Evolutionary conservation across 2,329 filamentous ascomycete genomes (phyloP).

Genomic region (Aspergillus tanneri): DNA sequence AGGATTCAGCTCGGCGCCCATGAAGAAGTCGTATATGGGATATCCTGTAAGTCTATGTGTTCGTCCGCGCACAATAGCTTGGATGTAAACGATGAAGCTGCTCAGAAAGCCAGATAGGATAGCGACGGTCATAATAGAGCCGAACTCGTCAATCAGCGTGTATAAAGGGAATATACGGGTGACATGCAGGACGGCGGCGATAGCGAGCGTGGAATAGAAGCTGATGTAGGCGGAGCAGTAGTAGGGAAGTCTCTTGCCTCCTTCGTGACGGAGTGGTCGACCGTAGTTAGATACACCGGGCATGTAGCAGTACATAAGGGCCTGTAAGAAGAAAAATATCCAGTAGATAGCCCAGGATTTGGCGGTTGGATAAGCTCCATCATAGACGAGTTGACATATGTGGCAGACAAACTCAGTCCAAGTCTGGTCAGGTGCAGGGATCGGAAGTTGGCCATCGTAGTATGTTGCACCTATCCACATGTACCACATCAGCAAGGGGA

Average conservation of each 20-base stretch:
- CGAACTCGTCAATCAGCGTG: constrained; percentile 92
- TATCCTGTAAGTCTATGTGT: constrained; percentile 90
- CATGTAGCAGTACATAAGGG: constrained; percentile 75
- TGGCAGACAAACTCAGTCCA: constrained; percentile 71
- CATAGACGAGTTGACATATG: constrained; percentile 71
- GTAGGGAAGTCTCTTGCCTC: constrained; percentile 84
- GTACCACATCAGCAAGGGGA: constrained; percentile 96
- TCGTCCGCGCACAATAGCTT: constrained; percentile 73
- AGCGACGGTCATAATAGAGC: constrained; percentile 85
- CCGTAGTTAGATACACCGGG: constrained; percentile 86
- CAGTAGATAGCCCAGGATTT: constrained; percentile 94
- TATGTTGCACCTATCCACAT: constrained; percentile 97
- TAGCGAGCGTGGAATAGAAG: constrained; percentile 79
- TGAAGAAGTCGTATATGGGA: constrained; percentile 83
- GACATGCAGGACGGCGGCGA: constrained; percentile 71
- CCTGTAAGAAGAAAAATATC: constrained; percentile 85
- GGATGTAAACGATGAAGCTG: constrained; percentile 80
- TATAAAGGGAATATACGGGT: constrained; percentile 84
- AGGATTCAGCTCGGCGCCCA: constrained; percentile 81
- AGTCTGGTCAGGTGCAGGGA: constrained; percentile 63
- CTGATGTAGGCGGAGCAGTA: constrained; percentile 89
- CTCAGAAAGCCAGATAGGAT: constrained; percentile 91
- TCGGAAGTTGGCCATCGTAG: constrained; percentile 80
- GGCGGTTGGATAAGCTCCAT: constrained; percentile 76
- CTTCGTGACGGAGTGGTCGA: constrained; percentile 78